A percentile compares a stretch with the other conserved stretches of the same genome.
These are phyloP conservation scores for Holtermannia corniformis DNA, from an alignment of 768 basidiomycete species.

Conservation along the genomic window DNA sequence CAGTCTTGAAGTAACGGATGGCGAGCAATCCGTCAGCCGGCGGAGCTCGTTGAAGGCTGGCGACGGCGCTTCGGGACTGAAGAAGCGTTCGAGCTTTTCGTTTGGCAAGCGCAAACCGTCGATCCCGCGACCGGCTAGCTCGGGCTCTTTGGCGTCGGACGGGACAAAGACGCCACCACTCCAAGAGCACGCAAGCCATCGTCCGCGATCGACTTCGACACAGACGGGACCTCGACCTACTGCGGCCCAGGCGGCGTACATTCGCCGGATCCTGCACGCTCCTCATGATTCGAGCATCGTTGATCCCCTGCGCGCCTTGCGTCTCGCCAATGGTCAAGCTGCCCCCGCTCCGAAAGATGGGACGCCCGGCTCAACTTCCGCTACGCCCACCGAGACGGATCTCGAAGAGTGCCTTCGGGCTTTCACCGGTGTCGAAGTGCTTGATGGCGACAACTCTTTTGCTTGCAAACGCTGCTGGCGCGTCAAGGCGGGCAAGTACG, in stretches of 20 bases:
- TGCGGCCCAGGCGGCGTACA: slow-evolving; percentile 41
- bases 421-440: slow-evolving; percentile 86
- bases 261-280: slow-evolving; percentile 34
- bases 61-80: slow-evolving; percentile 21
- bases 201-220: not conserved
- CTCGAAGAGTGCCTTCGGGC: slow-evolving; percentile 61
- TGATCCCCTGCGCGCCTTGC: slow-evolving; percentile 20
- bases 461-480: slow-evolving; percentile 94
- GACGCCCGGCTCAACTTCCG: not conserved
- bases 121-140: not conserved
- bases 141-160: not conserved
- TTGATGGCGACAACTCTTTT: slow-evolving; percentile 90
- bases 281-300: slow-evolving; percentile 7
- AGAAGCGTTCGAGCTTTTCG: slow-evolving; percentile 25
- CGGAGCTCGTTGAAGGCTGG: slow-evolving; percentile 22
- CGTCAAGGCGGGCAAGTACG: slow-evolving; percentile 53
- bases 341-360: slow-evolving; percentile 19
- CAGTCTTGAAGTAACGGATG: slow-evolving; percentile 6
- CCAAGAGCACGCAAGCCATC: not conserved
- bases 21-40: too few species aligned
- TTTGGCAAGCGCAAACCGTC: slow-evolving; percentile 22
- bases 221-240: slow-evolving; percentile 22
- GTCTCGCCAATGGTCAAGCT: slow-evolving; percentile 22
- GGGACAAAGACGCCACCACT: slow-evolving; percentile 3
- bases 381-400: slow-evolving; percentile 27